Conservation (phyloP, 2,329 filamentous ascomycete species). For the Cladosporium phlei region DNA sequence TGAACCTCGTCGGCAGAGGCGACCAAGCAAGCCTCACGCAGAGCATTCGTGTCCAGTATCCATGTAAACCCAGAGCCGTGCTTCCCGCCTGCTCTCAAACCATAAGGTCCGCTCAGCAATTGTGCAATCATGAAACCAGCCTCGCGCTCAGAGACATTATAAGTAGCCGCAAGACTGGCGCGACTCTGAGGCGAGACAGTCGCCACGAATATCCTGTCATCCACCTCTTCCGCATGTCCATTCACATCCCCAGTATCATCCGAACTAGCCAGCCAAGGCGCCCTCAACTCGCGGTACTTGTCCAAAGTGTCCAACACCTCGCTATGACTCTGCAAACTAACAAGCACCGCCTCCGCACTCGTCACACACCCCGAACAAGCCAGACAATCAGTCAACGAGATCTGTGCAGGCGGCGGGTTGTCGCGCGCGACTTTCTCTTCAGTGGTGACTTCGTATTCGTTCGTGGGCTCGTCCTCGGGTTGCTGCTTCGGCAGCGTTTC, state of each 20-base stretch:
- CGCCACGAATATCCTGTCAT: constrained; percentile 79
- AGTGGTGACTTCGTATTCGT: constrained; percentile 80
- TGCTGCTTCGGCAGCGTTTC: constrained; percentile 74
- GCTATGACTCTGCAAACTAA: constrained; percentile 86
- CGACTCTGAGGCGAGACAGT: constrained; percentile 89
- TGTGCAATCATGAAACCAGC: constrained; percentile 80
- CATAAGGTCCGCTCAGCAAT: constrained; percentile 65
- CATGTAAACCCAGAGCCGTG: constrained; percentile 76
- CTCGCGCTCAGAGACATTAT: constrained; percentile 65
- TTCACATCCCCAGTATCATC: constrained; percentile 14
- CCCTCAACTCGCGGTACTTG: constrained; percentile 37
- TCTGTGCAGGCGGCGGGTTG: constrained; percentile 70
- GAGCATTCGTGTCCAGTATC: constrained; percentile 83
- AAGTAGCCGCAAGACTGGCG: constrained; percentile 82
- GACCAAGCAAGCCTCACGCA: constrained; percentile 78
- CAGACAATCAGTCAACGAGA: constrained; percentile 93
- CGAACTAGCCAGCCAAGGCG: constrained; percentile 9
- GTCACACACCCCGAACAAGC: constrained; percentile 97
- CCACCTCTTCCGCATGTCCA: constrained; percentile 19
- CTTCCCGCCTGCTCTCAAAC: constrained; percentile 65
- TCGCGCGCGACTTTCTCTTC: constrained; percentile 66
- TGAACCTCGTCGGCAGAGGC: constrained; percentile 46
- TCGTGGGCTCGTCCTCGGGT: constrained; percentile 38
- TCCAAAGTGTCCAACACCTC: constrained; percentile 85
- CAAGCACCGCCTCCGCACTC: constrained; percentile 93